phyloP scores from a whole-genome alignment of 2,329 filamentous ascomycete species.

The Cytospora mali region DNA sequence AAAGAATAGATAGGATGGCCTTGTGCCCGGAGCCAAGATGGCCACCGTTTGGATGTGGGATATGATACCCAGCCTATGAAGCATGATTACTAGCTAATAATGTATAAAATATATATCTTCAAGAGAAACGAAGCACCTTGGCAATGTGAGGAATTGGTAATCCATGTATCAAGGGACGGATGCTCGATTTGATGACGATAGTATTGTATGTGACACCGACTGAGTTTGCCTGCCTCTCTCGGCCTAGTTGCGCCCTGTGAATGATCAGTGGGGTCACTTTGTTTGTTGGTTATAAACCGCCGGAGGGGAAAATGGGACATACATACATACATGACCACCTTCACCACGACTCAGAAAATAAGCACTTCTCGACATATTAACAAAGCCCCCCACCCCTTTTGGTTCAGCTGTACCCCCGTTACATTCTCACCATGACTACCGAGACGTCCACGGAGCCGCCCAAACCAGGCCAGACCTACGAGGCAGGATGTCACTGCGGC shows the following conservation, averaged over 20 bases:
- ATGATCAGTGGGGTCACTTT: background rate
- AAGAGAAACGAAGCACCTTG: background rate
- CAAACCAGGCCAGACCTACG: constrained; percentile 44
- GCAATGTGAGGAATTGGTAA: too few relatives aligned
- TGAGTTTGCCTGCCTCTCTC: too few relatives aligned
- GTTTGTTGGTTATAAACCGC: background rate
- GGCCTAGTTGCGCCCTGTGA: too few relatives aligned
- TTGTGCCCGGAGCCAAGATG: background rate
- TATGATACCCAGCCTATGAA: background rate
- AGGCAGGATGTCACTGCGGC: constrained; percentile 57
- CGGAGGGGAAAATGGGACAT: too few relatives aligned
- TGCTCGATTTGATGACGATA: too few relatives aligned
- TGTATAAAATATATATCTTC: background rate
- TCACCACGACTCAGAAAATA: too few relatives aligned
- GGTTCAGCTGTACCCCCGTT: too few relatives aligned
- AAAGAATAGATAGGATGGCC: background rate
- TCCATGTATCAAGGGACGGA: too few relatives aligned
- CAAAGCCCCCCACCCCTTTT: background rate
- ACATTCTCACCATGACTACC: constrained; percentile 23
- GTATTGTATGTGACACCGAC: background rate
- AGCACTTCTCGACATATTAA: background rate
- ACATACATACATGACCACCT: too few relatives aligned
- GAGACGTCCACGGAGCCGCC: constrained; percentile 1
- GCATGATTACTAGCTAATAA: background rate
- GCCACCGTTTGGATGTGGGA: background rate